Evolutionary conservation across 1,284 basidiomycete genomes (phyloP).

Genomic region (Grifola frondosa): DNA sequence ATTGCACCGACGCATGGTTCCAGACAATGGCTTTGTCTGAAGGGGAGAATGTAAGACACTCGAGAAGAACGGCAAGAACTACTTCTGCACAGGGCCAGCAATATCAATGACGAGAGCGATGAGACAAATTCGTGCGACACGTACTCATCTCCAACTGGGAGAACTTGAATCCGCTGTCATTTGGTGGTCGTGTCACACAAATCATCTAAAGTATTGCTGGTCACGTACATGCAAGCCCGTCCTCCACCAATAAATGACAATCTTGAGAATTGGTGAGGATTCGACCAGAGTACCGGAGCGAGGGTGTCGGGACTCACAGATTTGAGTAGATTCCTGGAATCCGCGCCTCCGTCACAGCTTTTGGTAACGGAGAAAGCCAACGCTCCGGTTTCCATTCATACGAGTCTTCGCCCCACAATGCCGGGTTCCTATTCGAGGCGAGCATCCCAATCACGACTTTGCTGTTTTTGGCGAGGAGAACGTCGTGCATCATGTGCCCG

Average conservation of each 20-base stretch:
- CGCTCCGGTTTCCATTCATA: conserved; percentile 43
- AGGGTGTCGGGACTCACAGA: conserved; percentile 14
- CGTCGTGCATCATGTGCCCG: conserved; percentile 35
- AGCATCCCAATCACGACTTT: conserved; percentile 45
- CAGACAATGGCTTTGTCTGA: conserved; percentile 12
- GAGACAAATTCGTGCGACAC: conserved; percentile 6
- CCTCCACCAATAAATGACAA: conserved; percentile 33
- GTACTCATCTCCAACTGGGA: conserved; percentile 34
- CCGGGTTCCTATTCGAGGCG: conserved; percentile 42
- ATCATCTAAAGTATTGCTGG: too few species aligned
- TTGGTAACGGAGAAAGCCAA: conserved; percentile 24
- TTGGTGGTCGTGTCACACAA: neutral
- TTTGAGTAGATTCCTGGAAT: conserved; percentile 24
- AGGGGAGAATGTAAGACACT: conserved; percentile 15
- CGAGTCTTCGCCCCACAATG: conserved; percentile 57
- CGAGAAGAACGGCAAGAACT: conserved; percentile 12
- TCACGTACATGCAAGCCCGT: conserved; percentile 32
- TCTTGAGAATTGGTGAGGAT: neutral
- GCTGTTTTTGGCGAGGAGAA: conserved; percentile 46
- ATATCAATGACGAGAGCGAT: neutral
- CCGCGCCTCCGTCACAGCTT: conserved; percentile 11
- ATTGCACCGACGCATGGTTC: conserved; percentile 14
- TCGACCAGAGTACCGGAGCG: neutral
- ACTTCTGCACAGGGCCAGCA: conserved; percentile 10
- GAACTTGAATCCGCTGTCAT: conserved; percentile 31